Conservation (phyloP, 371 early-diverging fungal genomes). For the Chytridiales sp. region DNA sequence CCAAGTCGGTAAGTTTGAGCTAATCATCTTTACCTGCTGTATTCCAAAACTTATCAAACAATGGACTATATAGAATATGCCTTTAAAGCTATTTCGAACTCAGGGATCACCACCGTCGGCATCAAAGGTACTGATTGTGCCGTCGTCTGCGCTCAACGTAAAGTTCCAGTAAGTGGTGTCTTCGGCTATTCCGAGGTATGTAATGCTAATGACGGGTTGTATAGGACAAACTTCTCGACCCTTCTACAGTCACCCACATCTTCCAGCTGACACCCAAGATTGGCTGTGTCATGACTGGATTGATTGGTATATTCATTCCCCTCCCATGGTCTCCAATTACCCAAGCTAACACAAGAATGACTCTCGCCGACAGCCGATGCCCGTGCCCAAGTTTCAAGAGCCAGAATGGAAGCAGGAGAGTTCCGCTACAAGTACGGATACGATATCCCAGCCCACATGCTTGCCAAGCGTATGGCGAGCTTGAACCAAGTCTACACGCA, state of each 20-base stretch:
- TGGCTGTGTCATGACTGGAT: slow-evolving; percentile 97
- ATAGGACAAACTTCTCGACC: slow-evolving; percentile 95
- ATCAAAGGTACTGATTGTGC: slow-evolving; percentile 91
- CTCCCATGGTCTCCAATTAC: not conserved
- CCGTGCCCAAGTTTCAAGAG: slow-evolving; percentile 86
- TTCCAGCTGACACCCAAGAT: slow-evolving; percentile 90
- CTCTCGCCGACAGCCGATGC: slow-evolving; percentile 95
- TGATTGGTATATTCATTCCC: slow-evolving; percentile 62
- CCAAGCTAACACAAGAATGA: not conserved
- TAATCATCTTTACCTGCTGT: too few species aligned
- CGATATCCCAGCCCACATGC: slow-evolving; percentile 93
- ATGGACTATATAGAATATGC: slow-evolving; percentile 82
- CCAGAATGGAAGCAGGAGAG: slow-evolving; percentile 95
- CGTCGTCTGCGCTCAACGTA: slow-evolving; percentile 94
- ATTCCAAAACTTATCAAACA: too few species aligned
- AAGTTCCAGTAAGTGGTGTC: slow-evolving; percentile 92
- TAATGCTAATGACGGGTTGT: too few species aligned
- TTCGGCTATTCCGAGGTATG: too few species aligned
- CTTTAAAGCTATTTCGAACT: slow-evolving; percentile 96
- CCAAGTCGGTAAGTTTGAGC: slow-evolving; percentile 86
- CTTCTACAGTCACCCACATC: slow-evolving; percentile 89
- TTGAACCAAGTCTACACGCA: slow-evolving; percentile 98
- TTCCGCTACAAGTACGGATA: slow-evolving; percentile 98
- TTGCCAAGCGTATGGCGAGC: slow-evolving; percentile 96
- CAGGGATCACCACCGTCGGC: slow-evolving; percentile 92